Conservation (phyloP, 2,329 filamentous ascomycete genomes). For the Botryotinia convoluta region DNA sequence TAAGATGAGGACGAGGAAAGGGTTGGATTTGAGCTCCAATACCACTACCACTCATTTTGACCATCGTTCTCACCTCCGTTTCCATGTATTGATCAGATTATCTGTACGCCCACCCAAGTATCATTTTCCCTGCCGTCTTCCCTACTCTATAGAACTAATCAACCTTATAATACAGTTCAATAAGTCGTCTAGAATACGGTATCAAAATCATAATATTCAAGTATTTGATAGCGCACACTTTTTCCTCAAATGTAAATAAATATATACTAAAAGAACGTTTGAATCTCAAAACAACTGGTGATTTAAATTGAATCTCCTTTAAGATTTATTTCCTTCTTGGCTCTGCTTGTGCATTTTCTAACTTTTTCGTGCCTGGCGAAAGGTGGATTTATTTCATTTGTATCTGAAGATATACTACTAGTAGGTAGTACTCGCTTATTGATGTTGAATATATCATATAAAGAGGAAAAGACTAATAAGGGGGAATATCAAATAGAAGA, state of each 20-base stretch:
- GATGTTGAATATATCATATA: neutral
- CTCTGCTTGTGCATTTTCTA: neutral
- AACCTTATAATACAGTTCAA: neutral
- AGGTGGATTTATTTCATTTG: neutral
- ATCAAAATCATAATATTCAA: neutral
- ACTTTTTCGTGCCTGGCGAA: neutral
- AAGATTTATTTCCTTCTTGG: neutral
- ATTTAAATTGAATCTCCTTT: neutral
- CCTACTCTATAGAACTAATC: neutral
- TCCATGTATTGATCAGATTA: neutral
- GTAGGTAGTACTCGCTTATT: neutral
- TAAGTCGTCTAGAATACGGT: neutral
- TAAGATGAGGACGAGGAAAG: neutral
- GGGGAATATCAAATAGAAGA: neutral
- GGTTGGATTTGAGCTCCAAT: neutral
- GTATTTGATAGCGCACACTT: neutral
- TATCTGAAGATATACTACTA: neutral
- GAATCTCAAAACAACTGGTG: neutral
- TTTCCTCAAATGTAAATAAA: neutral
- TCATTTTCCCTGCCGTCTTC: neutral
- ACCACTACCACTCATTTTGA: conserved; percentile 1
- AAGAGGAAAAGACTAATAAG: neutral
- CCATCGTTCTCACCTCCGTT: neutral
- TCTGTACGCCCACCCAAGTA: neutral
- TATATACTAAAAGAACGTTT: neutral